These are phyloP conservation scores for Lactifluus volemus DNA, from an alignment of 768 basidiomycete species.

Conservation along the genomic window DNA sequence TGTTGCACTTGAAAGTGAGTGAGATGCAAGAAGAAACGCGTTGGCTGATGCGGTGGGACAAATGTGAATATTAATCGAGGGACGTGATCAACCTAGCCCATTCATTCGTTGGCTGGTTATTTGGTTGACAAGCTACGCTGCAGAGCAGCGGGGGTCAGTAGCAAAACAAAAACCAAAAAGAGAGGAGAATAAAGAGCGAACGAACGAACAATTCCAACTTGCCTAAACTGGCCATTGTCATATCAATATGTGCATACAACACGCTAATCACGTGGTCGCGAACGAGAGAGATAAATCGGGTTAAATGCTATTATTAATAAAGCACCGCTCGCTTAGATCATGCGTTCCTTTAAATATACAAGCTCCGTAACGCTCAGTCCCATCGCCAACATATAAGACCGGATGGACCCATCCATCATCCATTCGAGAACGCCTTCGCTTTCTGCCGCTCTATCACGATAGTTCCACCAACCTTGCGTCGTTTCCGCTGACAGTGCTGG, in stretches of 20 bases:
- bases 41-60: not conserved
- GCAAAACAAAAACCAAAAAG: not conserved
- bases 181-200: not conserved
- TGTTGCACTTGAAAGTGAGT: slow-evolving; percentile 4
- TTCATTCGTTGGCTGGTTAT: not conserved
- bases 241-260: slow-evolving; percentile 16
- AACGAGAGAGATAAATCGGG: not conserved
- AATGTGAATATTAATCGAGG: not conserved
- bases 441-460: not conserved
- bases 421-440: not conserved
- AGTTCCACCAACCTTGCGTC: not conserved
- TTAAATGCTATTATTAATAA: too few species aligned
- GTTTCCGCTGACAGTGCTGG: not conserved
- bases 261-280: slow-evolving; percentile 12
- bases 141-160: not conserved
- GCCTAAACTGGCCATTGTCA: not conserved
- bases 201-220: slow-evolving; percentile 3
- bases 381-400: not conserved
- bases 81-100: not conserved
- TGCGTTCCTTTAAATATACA: not conserved
- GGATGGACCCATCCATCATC: not conserved
- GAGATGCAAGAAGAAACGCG: slow-evolving; percentile 2
- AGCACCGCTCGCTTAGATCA: too few species aligned
- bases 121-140: not conserved
- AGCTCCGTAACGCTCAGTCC: not conserved